Conservation (phyloP, 495 filamentous ascomycete genomes). For the Articulospora tetracladia region DNA sequence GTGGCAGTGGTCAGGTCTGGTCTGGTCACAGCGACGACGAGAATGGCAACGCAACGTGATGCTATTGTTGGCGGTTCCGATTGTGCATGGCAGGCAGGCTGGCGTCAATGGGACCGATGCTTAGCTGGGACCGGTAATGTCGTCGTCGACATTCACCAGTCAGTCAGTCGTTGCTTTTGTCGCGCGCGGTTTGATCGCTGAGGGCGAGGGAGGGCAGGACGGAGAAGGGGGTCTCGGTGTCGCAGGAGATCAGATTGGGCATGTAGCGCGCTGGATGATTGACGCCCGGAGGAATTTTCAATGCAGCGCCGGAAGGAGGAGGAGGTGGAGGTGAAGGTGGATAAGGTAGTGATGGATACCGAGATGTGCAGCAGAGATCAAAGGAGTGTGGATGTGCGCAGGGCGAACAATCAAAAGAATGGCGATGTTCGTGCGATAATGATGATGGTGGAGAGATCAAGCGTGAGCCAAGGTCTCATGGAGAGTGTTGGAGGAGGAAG, state of each 20-base stretch:
- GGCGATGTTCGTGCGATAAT: neutral
- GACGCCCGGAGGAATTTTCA: neutral
- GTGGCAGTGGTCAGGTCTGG: neutral
- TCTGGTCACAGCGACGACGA: conserved; percentile 1
- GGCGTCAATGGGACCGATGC: neutral
- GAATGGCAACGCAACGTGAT: conserved; percentile 16
- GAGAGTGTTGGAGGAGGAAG: neutral
- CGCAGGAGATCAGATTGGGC: conserved; percentile 17
- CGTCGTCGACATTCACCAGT: neutral
- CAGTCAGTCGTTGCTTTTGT: conserved; percentile 1
- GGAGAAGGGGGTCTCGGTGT: conserved; percentile 8
- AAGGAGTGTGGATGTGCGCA: neutral
- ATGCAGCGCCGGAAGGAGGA: neutral
- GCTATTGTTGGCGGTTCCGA: conserved; percentile 13
- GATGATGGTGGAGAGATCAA: neutral
- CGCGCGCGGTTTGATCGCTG: conserved; percentile 24
- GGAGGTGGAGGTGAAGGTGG: neutral
- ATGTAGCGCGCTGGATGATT: neutral
- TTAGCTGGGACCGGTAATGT: neutral
- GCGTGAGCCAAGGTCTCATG: neutral
- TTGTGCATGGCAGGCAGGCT: conserved; percentile 8
- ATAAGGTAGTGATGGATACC: neutral
- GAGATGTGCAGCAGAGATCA: neutral
- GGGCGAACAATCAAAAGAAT: neutral
- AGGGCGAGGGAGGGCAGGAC: neutral